These are phyloP conservation scores for Fraxinus greggii DNA, from an alignment of 305 asterid species.

Conservation along the genomic window DNA sequence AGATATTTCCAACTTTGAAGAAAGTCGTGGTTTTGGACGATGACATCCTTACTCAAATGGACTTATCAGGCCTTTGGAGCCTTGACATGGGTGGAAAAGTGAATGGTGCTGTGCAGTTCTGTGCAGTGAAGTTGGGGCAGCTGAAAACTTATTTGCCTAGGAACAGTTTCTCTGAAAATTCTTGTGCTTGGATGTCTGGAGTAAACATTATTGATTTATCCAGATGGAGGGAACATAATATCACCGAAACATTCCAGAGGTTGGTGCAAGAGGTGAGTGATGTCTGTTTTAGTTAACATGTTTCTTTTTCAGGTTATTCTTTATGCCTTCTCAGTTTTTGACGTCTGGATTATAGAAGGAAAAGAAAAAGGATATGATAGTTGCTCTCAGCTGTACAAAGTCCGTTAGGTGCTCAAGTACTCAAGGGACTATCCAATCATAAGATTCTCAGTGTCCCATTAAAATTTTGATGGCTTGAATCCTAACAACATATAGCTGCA, in stretches of 20 bases:
- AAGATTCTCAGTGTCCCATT: conserved; percentile 7
- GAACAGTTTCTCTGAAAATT: conserved; percentile 47
- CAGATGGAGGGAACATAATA: conserved; percentile 71
- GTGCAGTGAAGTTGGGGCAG: conserved; percentile 65
- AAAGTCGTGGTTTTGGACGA: conserved; percentile 88
- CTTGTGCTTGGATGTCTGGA: conserved; percentile 95
- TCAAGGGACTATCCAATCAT: not conserved
- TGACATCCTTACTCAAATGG: conserved; percentile 86
- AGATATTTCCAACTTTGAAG: conserved; percentile 62
- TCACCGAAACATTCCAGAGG: conserved; percentile 58
- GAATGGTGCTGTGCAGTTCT: conserved; percentile 75
- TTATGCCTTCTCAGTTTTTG: conserved; percentile 11
- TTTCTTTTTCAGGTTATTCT: conserved; percentile 17
- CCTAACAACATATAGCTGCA: conserved; percentile 1
- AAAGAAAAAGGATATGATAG: not conserved
- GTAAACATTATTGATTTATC: conserved; percentile 71
- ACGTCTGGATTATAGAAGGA: not conserved
- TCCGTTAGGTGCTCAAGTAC: not conserved
- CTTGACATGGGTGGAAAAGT: conserved; percentile 86
- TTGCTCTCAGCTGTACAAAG: not conserved
- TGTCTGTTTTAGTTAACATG: conserved; percentile 13
- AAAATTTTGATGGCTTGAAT: conserved; percentile 10
- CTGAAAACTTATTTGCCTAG: conserved; percentile 55
- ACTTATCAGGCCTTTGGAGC: conserved; percentile 86
- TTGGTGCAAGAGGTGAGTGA: conserved; percentile 76